Evolutionary conservation across 768 basidiomycete species (phyloP).

Genomic region (Trametes maxima): DNA sequence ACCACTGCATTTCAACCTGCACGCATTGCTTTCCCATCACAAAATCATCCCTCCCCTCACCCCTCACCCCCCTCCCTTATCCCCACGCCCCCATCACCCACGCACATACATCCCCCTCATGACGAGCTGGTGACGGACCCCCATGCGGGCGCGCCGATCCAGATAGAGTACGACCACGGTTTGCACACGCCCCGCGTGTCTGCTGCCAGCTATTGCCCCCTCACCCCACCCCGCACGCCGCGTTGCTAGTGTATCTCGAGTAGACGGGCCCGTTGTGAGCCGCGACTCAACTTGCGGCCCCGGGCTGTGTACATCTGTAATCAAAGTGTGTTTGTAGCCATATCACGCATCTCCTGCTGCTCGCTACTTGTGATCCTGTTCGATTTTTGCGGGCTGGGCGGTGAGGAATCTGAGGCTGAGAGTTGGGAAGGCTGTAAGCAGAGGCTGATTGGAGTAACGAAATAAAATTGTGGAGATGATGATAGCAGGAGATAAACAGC

Average conservation of each 20-base stretch:
- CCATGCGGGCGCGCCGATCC: not conserved
- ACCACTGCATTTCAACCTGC: conserved; percentile 32
- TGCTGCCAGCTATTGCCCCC: conserved; percentile 12
- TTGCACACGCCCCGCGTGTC: not conserved
- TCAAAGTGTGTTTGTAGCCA: conserved; percentile 21
- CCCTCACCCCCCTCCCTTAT: not conserved
- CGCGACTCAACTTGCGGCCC: conserved; percentile 39
- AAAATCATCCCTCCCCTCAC: not conserved
- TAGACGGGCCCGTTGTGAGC: conserved; percentile 18
- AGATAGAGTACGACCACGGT: not conserved
- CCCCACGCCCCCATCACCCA: conserved; percentile 1
- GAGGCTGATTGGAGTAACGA: not conserved
- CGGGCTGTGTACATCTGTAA: conserved; percentile 26
- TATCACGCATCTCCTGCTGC: not conserved
- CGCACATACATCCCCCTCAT: conserved; percentile 4
- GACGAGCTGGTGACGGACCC: conserved; percentile 21
- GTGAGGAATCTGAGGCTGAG: not conserved
- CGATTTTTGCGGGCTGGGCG: too few species aligned
- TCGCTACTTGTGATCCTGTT: not conserved
- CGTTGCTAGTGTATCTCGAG: conserved; percentile 5
- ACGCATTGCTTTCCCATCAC: conserved; percentile 20
- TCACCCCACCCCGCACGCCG: not conserved
- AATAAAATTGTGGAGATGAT: not conserved
- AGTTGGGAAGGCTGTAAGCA: not conserved
- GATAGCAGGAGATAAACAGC: conserved; percentile 3